Evolutionary conservation across 1,284 basidiomycete genomes (phyloP), one percentile per base, ranked within the genome.

Genomic region (Puccinia horiana): DNA sequence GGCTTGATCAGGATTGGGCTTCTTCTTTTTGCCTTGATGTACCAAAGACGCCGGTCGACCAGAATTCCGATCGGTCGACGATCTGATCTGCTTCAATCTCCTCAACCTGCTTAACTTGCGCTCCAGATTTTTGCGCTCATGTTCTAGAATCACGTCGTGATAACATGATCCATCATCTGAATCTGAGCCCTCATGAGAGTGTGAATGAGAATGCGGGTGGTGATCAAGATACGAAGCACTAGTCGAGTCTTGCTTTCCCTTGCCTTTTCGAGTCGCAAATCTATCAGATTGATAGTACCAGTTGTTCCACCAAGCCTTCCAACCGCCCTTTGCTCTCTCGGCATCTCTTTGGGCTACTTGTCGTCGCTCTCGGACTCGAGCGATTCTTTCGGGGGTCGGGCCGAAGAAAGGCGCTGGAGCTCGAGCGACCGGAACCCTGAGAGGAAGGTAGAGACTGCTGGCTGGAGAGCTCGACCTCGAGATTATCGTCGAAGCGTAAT

Each of bases 231-330:
- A 26, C 32, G 44, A 5, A 26, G 44, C n/a, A 9, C 40, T 69
- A 9, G 47, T 35, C 40, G 47, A 35, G 29, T 47, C 47, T 72
- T 54, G 49, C 32, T 44, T 75, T 11, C 54, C 40, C 52, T 81
- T 81, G 1, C 79, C 79, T 35, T 81, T 81, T 26, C 52, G 54
- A 40, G 32, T 18, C 3, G 70, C 32, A 42, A 58, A 67, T n/a
- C 74, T 70, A 40, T 81, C 58, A 35, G 78, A 80, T 32, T 80
- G 69, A 73, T 80, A 58, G 32, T 70, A 80, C 79, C 79, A 81
- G 52, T 75, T 65, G 35, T 74, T 74, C 79, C 79, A 81, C 79
- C 79, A 81, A 35, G 70, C 79, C 35, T 75, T 81, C 79, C 79
- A 81, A 5, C 79, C 79, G 42, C 79, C 79, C 52, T 75, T 63